Evolutionary conservation across 1,139 yeast species (phyloP).

Genomic region (Suhomyces choctaworum): DNA sequence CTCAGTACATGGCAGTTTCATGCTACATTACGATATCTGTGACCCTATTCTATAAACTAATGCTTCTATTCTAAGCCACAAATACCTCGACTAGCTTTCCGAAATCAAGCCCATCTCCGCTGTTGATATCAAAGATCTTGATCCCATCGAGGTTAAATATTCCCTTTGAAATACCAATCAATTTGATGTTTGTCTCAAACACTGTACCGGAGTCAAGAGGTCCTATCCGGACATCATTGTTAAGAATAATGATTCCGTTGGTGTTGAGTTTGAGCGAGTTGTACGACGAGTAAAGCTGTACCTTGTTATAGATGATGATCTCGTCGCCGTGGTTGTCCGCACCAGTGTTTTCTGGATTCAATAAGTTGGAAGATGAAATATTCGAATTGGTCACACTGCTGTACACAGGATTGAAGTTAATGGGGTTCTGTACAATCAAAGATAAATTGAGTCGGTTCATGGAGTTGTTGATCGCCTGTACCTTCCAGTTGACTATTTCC

Average conservation of each 20-base stretch:
- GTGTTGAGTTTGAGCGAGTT: slow-evolving; percentile 36
- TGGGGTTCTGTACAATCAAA: slow-evolving; percentile 35
- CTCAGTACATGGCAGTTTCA: too few relatives aligned
- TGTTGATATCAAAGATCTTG: slow-evolving; percentile 58
- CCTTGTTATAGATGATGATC: slow-evolving; percentile 20
- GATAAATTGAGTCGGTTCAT: slow-evolving; percentile 47
- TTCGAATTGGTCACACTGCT: slow-evolving; percentile 11
- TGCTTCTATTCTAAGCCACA: slow-evolving; percentile 37
- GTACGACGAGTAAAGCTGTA: slow-evolving; percentile 35
- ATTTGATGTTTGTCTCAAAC: slow-evolving; percentile 60
- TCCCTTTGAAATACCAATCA: slow-evolving; percentile 67
- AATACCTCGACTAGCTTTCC: slow-evolving; percentile 71
- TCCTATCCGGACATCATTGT: slow-evolving; percentile 66
- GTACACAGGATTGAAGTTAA: slow-evolving; percentile 24
- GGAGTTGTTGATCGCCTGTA: slow-evolving; percentile 66
- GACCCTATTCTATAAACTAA: too few relatives aligned
- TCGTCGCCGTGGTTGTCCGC: slow-evolving; percentile 11
- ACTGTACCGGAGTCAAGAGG: slow-evolving; percentile 63
- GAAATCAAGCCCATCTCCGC: slow-evolving; percentile 73
- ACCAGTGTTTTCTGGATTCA: slow-evolving; percentile 8
- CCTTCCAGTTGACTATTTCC: slow-evolving; percentile 59
- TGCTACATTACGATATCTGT: too few relatives aligned
- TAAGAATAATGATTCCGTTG: slow-evolving; percentile 57
- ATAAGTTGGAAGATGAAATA: slow-evolving; percentile 22
- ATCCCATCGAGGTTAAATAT: slow-evolving; percentile 66